Evolutionary conservation across 768 basidiomycete genomes (phyloP), one percentile per base, ranked within the genome.

Genomic region (Cubamyces sp.): DNA sequence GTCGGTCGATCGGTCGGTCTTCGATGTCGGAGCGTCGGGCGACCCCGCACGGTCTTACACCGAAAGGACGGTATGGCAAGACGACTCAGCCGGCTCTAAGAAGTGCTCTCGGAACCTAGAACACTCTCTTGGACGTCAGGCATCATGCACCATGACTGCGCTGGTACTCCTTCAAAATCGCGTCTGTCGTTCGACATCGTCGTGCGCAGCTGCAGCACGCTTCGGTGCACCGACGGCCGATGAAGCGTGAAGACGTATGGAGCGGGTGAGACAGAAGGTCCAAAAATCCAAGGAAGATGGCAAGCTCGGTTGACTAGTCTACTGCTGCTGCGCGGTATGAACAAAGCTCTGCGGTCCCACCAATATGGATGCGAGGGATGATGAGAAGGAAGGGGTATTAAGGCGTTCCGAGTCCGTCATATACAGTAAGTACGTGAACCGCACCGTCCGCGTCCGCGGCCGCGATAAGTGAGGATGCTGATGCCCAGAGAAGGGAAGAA

Each of bases 341-440:
- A 47, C 52, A 54, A 18, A 18, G 19, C 15, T 41, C 52, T 5
- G 23, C 26, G 30, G 6, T 34, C 34, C 34, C 34, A 11, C 34
- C 34, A 11, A 9, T 34, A 34, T 9, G 21, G 52, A 41, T 26
- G 30, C 54, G 54, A 46, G 12, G 37, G 41, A 45, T 34, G 34
- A n/a, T n/a, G 28, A 28, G 48, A 28, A 16, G 14, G 23, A 59
- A n/a, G 45, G 57, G 57, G 57, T 59, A 59, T 59, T 52, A 59
- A 51, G 41, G 49, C 49, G 23, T 43, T 52, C 57, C 57, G 26
- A 23, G 57, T 59, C 57, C 57, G 51, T 59, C 57, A 50, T 49
- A 45, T 59, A 59, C 57, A 51, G 49, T 51, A 59, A 49, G 34
- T 34, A 34, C 6, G 34, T 48, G n/a, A n/a, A 57, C 56, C 46